A percentile compares a stretch with the other conserved stretches of the same genome.
Evolutionary conservation across 176 grass and related monocot species (phyloP).

Genomic region (Pharus latifolius): DNA sequence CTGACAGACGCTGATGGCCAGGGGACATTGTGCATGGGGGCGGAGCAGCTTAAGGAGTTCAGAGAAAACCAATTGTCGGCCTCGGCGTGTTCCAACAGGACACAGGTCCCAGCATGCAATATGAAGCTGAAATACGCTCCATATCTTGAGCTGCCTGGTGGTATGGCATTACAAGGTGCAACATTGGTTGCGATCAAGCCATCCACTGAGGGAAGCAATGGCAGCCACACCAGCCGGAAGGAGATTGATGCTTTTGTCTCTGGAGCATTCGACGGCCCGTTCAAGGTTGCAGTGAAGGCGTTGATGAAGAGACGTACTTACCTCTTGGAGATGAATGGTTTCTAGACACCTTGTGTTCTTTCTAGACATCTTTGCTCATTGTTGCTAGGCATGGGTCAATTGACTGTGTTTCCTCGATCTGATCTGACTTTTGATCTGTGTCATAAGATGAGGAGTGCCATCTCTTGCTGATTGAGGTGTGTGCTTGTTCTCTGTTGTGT

Average conservation of each 20-base stretch:
- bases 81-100: constrained; percentile 76
- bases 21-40: constrained; percentile 70
- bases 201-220: constrained; percentile 48
- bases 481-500: constrained; percentile 18
- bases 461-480: constrained; percentile 13
- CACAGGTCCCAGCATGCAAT: constrained; percentile 80
- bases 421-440: constrained; percentile 2
- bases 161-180: constrained; percentile 63
- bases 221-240: constrained; percentile 32
- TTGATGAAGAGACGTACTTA: constrained; percentile 83
- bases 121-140: constrained; percentile 89
- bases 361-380: neutral
- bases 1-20: constrained; percentile 66
- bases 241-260: constrained; percentile 58
- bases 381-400: neutral
- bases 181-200: constrained; percentile 82
- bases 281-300: constrained; percentile 58
- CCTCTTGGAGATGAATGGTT: constrained; percentile 92
- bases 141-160: constrained; percentile 72
- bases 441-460: neutral
- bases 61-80: constrained; percentile 68
- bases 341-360: constrained; percentile 28
- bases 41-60: constrained; percentile 79
- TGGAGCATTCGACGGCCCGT: constrained; percentile 63
- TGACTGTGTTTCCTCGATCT: neutral